Evolutionary conservation across 2,329 filamentous ascomycete genomes (phyloP).

Genomic region (Epichloe hybrida): DNA sequence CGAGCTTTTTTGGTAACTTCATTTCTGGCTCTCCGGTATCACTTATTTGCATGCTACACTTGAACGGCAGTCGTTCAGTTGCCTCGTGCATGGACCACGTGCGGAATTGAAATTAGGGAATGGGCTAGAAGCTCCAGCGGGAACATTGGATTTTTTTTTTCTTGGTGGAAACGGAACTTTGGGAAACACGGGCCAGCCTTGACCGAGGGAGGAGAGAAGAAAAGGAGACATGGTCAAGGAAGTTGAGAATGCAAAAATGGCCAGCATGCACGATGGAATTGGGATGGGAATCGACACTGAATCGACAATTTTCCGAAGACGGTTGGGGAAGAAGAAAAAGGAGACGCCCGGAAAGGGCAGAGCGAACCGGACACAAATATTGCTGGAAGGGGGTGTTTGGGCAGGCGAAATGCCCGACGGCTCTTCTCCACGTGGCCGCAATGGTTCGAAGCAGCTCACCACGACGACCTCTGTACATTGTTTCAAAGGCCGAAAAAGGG

Average conservation of each 20-base stretch:
- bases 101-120: constrained; percentile 6
- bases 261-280: constrained; percentile 2
- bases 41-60: constrained; percentile 13
- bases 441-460: constrained; percentile 11
- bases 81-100: constrained; percentile 7
- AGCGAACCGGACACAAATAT: not conserved
- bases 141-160: constrained; percentile 2
- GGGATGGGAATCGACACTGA: not conserved
- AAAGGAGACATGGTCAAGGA: constrained; percentile 8
- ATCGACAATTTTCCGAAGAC: not conserved
- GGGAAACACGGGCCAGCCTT: constrained; percentile 16
- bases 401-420: not conserved
- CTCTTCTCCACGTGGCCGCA: not conserved
- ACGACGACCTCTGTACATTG: constrained; percentile 18
- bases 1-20: constrained; percentile 11
- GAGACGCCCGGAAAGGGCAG: not conserved
- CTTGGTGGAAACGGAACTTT: constrained; percentile 14
- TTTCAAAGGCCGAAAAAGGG: constrained; percentile 8
- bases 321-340: not conserved
- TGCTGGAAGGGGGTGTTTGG: not conserved
- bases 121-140: not conserved
- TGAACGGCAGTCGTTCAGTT: constrained; percentile 6
- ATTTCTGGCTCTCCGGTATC: constrained; percentile 9
- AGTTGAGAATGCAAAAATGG: constrained; percentile 21
- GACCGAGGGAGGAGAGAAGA: constrained; percentile 1